Base-by-base conservation (phyloP, 73 alveolate species). In the Symbiodinium natans region DNA sequence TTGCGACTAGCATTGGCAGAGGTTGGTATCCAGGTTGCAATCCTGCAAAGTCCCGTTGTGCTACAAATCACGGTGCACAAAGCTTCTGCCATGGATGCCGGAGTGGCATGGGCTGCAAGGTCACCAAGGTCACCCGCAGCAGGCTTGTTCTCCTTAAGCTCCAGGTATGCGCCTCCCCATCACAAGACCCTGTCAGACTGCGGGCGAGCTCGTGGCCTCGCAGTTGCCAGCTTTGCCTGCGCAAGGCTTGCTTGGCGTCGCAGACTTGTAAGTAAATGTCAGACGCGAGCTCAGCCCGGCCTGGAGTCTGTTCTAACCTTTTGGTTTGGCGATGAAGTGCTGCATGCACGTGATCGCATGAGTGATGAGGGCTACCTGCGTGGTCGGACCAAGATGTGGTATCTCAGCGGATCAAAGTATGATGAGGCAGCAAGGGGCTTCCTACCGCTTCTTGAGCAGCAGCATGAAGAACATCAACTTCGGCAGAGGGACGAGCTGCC, bases 321-420 rank as follows among this genome's bases (percentile, higher is more conserved):
- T 73, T 87, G 94, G 94, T 87, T 87, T 38, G 94, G 94, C 56
- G 83, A 74, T 31, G 94, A 87, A 54, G 63, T 87, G 42, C 40
- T 87, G 13, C 25, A 23, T 21, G 85, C 27, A 19, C 83, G 68
- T 31, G 29, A 36, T 39, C 83, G 63, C 41, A 56, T 90, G 40
- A 90, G 73, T 11, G 97, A 90, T 27, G 27, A 19, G 29, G 87
- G 73, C 77, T 90, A 90, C 36, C 87, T 90, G 40, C 86, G 97
- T 4, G 97, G 52, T 29, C 71, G 97, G 39, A 41, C 48, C 31
- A 90, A 90, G 87, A 73, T 90, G 97, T 90, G 97, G 97, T 90
- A 90, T 75, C 71, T 29, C 43, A 73, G 97, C 13, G 88, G 88
- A 11, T 23, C 80, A 17, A 41, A 71, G 56, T 31, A 71, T 29